A percentile compares a stretch with the other conserved stretches of the same genome.
Conservation (phyloP, 2,329 filamentous ascomycete species). For the Diaporthe ampelina region DNA sequence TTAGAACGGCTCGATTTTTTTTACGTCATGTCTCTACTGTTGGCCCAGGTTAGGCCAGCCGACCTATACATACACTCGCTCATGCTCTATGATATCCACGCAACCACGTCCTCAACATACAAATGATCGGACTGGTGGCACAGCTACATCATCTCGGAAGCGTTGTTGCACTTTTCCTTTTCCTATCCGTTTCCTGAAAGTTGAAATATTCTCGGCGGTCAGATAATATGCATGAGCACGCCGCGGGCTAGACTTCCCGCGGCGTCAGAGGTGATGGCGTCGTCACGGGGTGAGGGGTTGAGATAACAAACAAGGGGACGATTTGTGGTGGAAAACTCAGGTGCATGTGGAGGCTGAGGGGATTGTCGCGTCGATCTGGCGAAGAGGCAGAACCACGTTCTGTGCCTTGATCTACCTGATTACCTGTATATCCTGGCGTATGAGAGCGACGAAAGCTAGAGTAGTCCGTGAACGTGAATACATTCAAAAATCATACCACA, state of each 20-base stretch:
- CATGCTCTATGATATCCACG: slow-evolving; percentile 40
- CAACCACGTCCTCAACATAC: slow-evolving; percentile 29
- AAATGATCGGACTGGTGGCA: slow-evolving; percentile 18
- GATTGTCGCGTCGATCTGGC: not conserved
- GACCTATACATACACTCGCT: slow-evolving; percentile 36
- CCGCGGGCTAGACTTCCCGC: not conserved
- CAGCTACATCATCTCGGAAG: slow-evolving; percentile 34
- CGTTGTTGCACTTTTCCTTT: slow-evolving; percentile 30
- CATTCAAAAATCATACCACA: not conserved
- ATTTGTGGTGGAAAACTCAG: not conserved
- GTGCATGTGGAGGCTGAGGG: slow-evolving; percentile 1
- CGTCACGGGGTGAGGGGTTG: not conserved
- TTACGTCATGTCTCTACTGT: slow-evolving; percentile 22
- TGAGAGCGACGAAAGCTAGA: slow-evolving; percentile 15
- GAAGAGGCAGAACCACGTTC: slow-evolving; percentile 1
- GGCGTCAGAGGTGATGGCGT: not conserved
- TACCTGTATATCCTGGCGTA: slow-evolving; percentile 24
- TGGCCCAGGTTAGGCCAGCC: slow-evolving; percentile 38
- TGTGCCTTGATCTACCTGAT: slow-evolving; percentile 22
- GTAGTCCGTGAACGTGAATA: slow-evolving; percentile 25
- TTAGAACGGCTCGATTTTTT: slow-evolving; percentile 21
- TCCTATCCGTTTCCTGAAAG: not conserved
- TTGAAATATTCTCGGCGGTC: slow-evolving; percentile 4
- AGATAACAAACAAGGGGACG: not conserved
- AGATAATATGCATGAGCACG: slow-evolving; percentile 10